Evolutionary conservation across 768 basidiomycete genomes (phyloP).

Genomic region (Serendipita vermifera): DNA sequence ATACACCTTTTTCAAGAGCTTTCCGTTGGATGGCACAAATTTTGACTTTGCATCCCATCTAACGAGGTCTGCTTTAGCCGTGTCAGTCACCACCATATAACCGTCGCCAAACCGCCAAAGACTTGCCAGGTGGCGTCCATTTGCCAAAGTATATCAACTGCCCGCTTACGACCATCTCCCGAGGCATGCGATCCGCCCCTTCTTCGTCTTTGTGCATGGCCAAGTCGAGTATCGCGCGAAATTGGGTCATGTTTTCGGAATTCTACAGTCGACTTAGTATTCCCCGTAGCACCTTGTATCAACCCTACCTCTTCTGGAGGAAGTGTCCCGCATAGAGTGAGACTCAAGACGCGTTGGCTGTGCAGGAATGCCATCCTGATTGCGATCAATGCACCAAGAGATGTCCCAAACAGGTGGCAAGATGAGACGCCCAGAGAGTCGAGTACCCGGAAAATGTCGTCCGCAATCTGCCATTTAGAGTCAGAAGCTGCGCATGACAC

Average conservation of each 20-base stretch:
- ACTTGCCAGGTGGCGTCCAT: too few relatives aligned
- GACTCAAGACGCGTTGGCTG: not conserved
- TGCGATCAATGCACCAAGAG: not conserved
- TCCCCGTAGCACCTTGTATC: too few relatives aligned
- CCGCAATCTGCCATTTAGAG: too few relatives aligned
- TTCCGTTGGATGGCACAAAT: conserved; percentile 6
- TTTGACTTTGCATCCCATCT: conserved; percentile 2
- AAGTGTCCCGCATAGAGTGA: not conserved
- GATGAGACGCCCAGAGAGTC: too few relatives aligned
- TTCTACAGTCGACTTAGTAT: not conserved
- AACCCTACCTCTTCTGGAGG: not conserved
- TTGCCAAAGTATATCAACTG: not conserved
- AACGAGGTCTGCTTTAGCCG: too few relatives aligned
- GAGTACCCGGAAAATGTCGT: too few relatives aligned
- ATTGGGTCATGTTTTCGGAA: not conserved
- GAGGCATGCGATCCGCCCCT: not conserved
- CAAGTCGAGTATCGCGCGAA: not conserved
- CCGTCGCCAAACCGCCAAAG: too few relatives aligned
- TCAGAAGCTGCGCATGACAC: too few relatives aligned
- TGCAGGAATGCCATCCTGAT: not conserved
- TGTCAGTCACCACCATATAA: too few relatives aligned
- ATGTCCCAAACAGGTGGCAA: not conserved
- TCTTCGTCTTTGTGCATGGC: not conserved
- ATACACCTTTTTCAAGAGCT: conserved; percentile 1
- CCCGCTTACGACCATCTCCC: not conserved